Base-by-base conservation (phyloP, 2,329 filamentous ascomycete species). In the Botrytis porri region DNA sequence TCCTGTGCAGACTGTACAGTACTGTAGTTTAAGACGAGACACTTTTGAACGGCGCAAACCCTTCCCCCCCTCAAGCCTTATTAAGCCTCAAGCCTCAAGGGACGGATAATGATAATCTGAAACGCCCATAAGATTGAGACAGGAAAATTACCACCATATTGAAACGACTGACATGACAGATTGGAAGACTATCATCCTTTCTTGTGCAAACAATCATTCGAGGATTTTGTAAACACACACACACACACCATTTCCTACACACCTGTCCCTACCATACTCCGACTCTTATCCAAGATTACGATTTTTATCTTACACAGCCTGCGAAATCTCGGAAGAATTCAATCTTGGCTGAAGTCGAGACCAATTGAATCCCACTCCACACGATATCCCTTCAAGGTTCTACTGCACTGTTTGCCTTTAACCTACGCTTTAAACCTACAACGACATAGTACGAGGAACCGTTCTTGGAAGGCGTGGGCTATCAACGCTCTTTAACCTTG, bases 281-380 rank as follows among this genome's bases (percentile, higher is more conserved):
- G n/a, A 41, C 25, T 2, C 22, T 61, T n/a, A 10, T 62, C 37
- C 37, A 62, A 62, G 25, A 62, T 39, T 39, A 12, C 35, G 7
- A 61, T 61, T 61, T 61, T 61, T 62, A 16, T n/a, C 37, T 39
- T 62, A n/a, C 60, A 62, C 60, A 62, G 60, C 60, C 60, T 62
- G 29, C 41, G 37, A 41, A 62, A 62, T 41, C 60, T 62, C 60
- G 60, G 60, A 62, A 62, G 60, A n/a, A 62, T 62, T 60, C 37
- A 43, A n/a, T 61, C 61, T 57, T 73, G 54, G 65, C 71, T 73
- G 57, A 35, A 43, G 51, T 60, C 54, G 57, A 69, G 54, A 60
- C 45, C 61, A 62, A 71, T 72, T 63, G 54, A 60, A 63, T 60
- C 66, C 48, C 61, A 41, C 37, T 70, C 62, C 60, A 45, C 67